A percentile compares a stretch with the other conserved stretches of the same genome.
These are phyloP conservation scores for Candida gigantensis DNA, from an alignment of 1,139 yeast genomes.

Conservation along the genomic window DNA sequence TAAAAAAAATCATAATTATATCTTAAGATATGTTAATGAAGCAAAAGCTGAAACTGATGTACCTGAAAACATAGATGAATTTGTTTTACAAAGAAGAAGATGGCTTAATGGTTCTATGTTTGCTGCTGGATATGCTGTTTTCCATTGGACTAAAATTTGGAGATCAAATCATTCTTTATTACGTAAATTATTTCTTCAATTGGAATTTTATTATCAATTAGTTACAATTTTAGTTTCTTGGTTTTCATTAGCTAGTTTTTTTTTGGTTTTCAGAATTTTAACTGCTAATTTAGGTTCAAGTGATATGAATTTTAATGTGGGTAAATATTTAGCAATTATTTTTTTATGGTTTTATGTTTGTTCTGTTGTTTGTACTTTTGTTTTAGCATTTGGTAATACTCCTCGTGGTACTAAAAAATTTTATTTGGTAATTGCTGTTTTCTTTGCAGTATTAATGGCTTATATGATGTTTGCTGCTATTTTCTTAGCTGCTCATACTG, in stretches of 20 bases:
- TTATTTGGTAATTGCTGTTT: conserved; percentile 41
- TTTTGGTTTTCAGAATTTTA: conserved; percentile 67
- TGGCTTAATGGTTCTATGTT: conserved; percentile 87
- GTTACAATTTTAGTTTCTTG: conserved; percentile 70
- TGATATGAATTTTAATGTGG: conserved; percentile 47
- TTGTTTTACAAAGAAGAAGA: conserved; percentile 76
- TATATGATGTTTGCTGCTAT: conserved; percentile 70
- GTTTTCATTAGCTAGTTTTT: conserved; percentile 78
- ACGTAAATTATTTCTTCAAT: conserved; percentile 62
- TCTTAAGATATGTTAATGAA: conserved; percentile 68
- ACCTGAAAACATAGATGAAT: conserved; percentile 70
- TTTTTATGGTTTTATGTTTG: conserved; percentile 47
- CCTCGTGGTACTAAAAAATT: conserved; percentile 50
- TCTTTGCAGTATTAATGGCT: conserved; percentile 48
- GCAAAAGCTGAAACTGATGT: conserved; percentile 86
- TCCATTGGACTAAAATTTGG: conserved; percentile 75
- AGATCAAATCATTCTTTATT: conserved; percentile 61
- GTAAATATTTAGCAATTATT: conserved; percentile 43
- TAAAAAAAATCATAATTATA: conserved; percentile 60
- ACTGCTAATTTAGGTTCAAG: conserved; percentile 55
- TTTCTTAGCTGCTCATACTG: conserved; percentile 76
- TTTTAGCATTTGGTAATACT: conserved; percentile 49
- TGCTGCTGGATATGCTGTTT: conserved; percentile 75
- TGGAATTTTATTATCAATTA: conserved; percentile 72
- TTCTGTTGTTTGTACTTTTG: conserved; percentile 45